Percentiles rank a stretch among this genome's conserved stretches.
These are phyloP conservation scores for Colletotrichum orchidophilum DNA, from an alignment of 2,329 filamentous ascomycete species.

Conservation along the genomic window DNA sequence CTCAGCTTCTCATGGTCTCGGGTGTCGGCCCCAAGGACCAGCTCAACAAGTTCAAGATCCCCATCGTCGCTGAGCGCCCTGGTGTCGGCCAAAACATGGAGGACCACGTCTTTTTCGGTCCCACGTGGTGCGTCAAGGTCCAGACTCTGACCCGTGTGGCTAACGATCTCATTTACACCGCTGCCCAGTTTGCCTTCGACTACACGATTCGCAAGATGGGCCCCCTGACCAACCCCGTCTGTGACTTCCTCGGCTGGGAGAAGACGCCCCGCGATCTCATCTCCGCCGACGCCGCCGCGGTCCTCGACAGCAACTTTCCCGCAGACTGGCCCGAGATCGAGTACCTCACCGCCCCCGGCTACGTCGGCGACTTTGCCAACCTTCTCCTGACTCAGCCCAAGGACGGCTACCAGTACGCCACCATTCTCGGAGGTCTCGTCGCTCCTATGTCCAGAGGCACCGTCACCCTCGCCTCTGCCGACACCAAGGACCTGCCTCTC, in stretches of 20 bases:
- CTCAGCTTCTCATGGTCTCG: conserved; percentile 69
- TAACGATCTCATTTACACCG: conserved; percentile 16
- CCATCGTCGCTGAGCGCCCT: conserved; percentile 61
- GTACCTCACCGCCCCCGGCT: conserved; percentile 31
- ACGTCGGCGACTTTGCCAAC: conserved; percentile 34
- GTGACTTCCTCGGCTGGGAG: conserved; percentile 38
- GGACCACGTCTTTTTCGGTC: conserved; percentile 71
- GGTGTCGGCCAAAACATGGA: conserved; percentile 87
- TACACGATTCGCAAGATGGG: conserved; percentile 27
- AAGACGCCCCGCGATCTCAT: conserved; percentile 32
- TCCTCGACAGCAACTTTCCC: conserved; percentile 10
- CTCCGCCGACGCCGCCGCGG: conserved; percentile 1
- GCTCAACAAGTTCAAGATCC: conserved; percentile 48
- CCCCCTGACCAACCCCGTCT: conserved; percentile 35
- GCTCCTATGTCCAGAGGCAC: conserved; percentile 54
- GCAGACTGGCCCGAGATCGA: conserved; percentile 29
- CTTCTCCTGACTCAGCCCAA: conserved; percentile 17
- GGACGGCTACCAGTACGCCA: conserved; percentile 36
- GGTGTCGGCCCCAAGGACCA: conserved; percentile 56
- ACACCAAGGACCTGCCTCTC: conserved; percentile 48
- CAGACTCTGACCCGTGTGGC: conserved; percentile 33
- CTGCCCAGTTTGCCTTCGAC: not conserved
- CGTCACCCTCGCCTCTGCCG: conserved; percentile 48
- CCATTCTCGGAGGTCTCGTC: conserved; percentile 42
- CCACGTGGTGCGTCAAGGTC: conserved; percentile 33